Evolutionary conservation across 179 eudicot species (phyloP).

Genomic region (Camellia oleifera): DNA sequence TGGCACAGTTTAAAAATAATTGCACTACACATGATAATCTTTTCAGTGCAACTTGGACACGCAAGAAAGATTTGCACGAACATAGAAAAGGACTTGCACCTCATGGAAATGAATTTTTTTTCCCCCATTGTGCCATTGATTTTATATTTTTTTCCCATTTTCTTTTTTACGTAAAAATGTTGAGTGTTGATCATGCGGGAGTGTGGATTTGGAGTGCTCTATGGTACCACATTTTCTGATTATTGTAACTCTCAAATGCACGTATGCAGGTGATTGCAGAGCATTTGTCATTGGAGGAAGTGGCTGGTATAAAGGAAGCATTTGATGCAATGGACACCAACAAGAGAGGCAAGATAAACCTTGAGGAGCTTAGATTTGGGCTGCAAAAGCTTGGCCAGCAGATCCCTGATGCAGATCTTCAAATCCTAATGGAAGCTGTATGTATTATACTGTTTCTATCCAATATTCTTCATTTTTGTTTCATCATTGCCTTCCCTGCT

Average conservation of each 20-base stretch:
- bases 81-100: too few species aligned
- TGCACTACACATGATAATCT: too few species aligned
- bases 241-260: background rate
- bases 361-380: constrained; percentile 63
- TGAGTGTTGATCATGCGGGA: background rate
- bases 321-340: constrained; percentile 69
- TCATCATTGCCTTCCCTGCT: background rate
- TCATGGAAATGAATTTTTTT: too few species aligned
- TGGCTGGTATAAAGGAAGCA: constrained; percentile 76
- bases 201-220: background rate
- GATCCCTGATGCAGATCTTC: constrained; percentile 68
- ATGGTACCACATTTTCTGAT: background rate
- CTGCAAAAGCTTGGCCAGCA: constrained; percentile 69
- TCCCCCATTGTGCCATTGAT: too few species aligned
- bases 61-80: too few species aligned
- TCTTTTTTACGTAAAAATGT: background rate
- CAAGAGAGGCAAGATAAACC: constrained; percentile 59
- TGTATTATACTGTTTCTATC: constrained; percentile 13
- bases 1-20: too few species aligned
- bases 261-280: constrained; percentile 67
- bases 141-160: too few species aligned
- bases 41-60: too few species aligned
- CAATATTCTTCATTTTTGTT: background rate
- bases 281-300: constrained; percentile 79
- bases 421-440: constrained; percentile 73